These are phyloP conservation scores for Mucor sp. DNA, from an alignment of 371 early-diverging fungal genomes.

Conservation along the genomic window DNA sequence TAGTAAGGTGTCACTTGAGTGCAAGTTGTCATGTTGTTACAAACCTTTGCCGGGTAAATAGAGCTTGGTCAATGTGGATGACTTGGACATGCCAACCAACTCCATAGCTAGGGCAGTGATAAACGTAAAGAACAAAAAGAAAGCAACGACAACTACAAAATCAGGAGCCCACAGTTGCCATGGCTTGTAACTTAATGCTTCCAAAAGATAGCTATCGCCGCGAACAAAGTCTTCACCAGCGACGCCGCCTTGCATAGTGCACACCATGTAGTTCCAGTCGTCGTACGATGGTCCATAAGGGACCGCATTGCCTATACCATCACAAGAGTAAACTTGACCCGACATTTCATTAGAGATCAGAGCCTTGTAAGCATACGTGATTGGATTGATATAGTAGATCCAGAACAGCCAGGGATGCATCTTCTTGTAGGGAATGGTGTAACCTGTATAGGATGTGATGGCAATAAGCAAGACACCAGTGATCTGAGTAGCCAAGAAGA, in stretches of 20 bases:
- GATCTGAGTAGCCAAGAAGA: slow-evolving; percentile 57
- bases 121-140: slow-evolving; percentile 51
- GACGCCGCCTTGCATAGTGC: slow-evolving; percentile 59
- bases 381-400: slow-evolving; percentile 76
- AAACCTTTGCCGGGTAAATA: slow-evolving; percentile 42
- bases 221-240: slow-evolving; percentile 54
- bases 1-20: background rate
- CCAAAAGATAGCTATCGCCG: slow-evolving; percentile 67
- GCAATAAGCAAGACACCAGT: slow-evolving; percentile 62
- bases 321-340: slow-evolving; percentile 57
- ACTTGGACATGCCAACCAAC: slow-evolving; percentile 39
- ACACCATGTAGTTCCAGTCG: slow-evolving; percentile 63
- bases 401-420: slow-evolving; percentile 77
- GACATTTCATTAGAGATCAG: slow-evolving; percentile 75
- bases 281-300: slow-evolving; percentile 62
- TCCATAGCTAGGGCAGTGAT: slow-evolving; percentile 53
- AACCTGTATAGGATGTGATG: slow-evolving; percentile 64
- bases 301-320: slow-evolving; percentile 40
- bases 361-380: slow-evolving; percentile 72
- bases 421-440: slow-evolving; percentile 59
- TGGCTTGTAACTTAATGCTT: slow-evolving; percentile 49
- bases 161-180: slow-evolving; percentile 42
- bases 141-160: slow-evolving; percentile 32
- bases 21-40: background rate
- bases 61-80: slow-evolving; percentile 50